Evolutionary conservation across 225 moss, liverwort and hornwort genomes (phyloP).

Genomic region (Straminergon stramineum): DNA sequence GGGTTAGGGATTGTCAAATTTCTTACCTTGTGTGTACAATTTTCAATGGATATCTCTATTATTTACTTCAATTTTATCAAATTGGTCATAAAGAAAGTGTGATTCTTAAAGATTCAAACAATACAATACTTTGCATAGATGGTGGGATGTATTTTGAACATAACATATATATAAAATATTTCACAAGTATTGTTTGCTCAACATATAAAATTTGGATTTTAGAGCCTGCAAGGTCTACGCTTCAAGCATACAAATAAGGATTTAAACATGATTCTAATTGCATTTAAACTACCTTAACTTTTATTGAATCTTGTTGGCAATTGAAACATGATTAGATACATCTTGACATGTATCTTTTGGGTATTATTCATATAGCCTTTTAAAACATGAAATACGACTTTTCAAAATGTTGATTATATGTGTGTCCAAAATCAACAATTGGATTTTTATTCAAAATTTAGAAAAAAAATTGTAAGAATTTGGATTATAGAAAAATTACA

Average conservation of each 20-base stretch:
- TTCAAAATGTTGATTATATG: no score
- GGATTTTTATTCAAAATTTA: no score
- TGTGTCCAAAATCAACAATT: no score
- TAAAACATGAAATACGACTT: background rate
- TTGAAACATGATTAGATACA: no score
- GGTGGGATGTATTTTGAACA: background rate
- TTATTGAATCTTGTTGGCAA: background rate
- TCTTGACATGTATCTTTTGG: no score
- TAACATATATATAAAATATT: background rate
- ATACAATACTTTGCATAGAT: rapidly evolving
- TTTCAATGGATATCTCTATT: background rate
- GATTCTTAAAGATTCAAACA: no score
- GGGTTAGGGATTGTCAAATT: no score
- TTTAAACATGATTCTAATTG: background rate
- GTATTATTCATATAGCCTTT: no score
- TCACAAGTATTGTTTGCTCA: background rate
- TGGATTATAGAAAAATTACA: background rate
- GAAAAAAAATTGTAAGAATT: no score
- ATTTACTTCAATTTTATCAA: background rate
- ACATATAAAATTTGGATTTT: background rate
- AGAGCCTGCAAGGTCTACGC: rapidly evolving
- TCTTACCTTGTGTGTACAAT: background rate
- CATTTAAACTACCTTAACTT: background rate
- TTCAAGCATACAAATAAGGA: background rate
- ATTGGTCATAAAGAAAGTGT: background rate